Base-by-base conservation (phyloP, 2,329 filamentous ascomycete genomes). In the Talaromyces pinophilus region DNA sequence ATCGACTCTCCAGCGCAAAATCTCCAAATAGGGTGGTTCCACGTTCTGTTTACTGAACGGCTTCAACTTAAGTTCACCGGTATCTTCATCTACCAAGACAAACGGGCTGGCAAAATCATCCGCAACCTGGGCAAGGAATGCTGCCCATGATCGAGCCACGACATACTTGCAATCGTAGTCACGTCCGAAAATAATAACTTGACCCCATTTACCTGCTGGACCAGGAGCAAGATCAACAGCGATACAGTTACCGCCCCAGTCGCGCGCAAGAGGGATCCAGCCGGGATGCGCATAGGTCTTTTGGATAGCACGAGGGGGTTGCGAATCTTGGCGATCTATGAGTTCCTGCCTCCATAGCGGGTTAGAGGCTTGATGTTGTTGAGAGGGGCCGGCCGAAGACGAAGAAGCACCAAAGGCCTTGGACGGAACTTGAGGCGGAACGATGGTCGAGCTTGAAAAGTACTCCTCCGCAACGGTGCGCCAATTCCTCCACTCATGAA, bases 141-240 rank as follows among this genome's bases (percentile, higher is more conserved):
- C 86, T 17, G 89, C 87, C 95, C 95, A 99, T 0, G 94, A 98
- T 68, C 92, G 88, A 35, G 95, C 92, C 65, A 99, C 86, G 6
- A 99, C 95, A 76, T 97, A 99, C 82, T 99, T 99, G 80, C 92
- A 97, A 77, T 99, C 95, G 80, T 97, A 99, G 81, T 99, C 95
- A 68, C 95, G 92, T 61, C 95, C 95, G 77, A 96, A 97, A 68
- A 99, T 86, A 73, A 99, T 97, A 70, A 99, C 88, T 78, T 99
- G 95, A 63, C 95, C 95, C 94, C 95, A 99, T 77, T 89, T 91
- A 46, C 95, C 95, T 57, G 87, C 86, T 10, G 94, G 92, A 2
- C 95, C 95, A 25, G 95, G 95, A 6, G 93, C 92, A 67, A 99
- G 84, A 78, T 99, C 95, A 57, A 97, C 87, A 19, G 93, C 94